Evolutionary conservation across 495 filamentous ascomycete species (phyloP).

Genomic region (Amorphotheca resinae): DNA sequence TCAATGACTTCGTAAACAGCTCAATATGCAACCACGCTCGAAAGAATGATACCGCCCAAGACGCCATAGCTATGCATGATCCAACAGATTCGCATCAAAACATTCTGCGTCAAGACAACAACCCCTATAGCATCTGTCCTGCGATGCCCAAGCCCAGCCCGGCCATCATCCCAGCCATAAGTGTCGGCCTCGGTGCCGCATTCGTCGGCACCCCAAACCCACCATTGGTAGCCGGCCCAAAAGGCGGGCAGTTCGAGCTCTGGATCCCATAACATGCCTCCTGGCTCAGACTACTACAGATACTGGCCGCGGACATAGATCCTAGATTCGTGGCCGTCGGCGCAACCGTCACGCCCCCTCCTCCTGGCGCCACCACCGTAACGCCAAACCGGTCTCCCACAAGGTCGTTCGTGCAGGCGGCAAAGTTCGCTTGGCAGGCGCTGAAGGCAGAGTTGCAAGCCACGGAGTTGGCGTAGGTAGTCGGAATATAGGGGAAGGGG

Average conservation of each 20-base stretch:
- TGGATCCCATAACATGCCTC: constrained; percentile 12
- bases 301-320: constrained; percentile 9
- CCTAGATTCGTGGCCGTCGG: constrained; percentile 17
- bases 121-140: constrained; percentile 8
- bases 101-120: too few relatives aligned
- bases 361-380: constrained; percentile 17
- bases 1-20: too few relatives aligned
- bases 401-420: constrained; percentile 17
- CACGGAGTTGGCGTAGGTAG: constrained; percentile 10
- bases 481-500: constrained; percentile 18
- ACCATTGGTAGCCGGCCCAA: constrained; percentile 4
- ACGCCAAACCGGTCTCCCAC: constrained; percentile 18
- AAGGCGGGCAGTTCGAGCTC: constrained; percentile 13
- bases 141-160: constrained; percentile 14
- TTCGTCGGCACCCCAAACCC: constrained; percentile 7
- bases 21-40: too few relatives aligned
- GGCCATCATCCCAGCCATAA: constrained; percentile 8
- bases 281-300: constrained; percentile 15
- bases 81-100: too few relatives aligned
- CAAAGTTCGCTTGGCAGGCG: constrained; percentile 17
- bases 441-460: constrained; percentile 13
- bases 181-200: constrained; percentile 11
- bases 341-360: constrained; percentile 16
- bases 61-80: too few relatives aligned
- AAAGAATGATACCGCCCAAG: too few relatives aligned